phyloP scores from a whole-genome alignment of 257 asterid species.

The Jacaranda copaia region DNA sequence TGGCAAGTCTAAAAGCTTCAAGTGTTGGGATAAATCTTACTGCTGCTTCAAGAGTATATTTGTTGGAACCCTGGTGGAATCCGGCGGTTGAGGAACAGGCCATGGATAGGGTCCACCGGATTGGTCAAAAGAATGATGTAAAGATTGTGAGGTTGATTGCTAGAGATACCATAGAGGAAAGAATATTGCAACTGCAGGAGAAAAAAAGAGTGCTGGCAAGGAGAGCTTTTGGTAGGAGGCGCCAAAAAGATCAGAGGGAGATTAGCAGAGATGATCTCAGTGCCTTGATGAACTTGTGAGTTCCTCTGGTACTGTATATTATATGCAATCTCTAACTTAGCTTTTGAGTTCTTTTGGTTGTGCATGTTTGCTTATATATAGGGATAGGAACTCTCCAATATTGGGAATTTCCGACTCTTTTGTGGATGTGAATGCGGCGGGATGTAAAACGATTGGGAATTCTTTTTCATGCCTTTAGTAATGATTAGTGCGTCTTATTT shows the following conservation, averaged over 20 bases:
- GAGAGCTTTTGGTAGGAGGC: constrained; percentile 66
- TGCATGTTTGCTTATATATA: background rate
- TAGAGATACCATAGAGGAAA: constrained; percentile 74
- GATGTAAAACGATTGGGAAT: background rate
- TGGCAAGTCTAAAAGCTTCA: constrained; percentile 86
- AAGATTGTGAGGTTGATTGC: constrained; percentile 83
- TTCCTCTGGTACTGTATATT: background rate
- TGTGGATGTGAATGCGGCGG: background rate
- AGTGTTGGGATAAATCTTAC: constrained; percentile 85
- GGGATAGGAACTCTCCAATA: background rate
- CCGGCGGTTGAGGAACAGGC: constrained; percentile 97
- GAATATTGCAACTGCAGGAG: constrained; percentile 79
- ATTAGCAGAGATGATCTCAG: constrained; percentile 68
- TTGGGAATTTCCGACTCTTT: background rate
- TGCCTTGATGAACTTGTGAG: constrained; percentile 70
- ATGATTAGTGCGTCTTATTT: no score
- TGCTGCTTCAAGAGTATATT: constrained; percentile 79
- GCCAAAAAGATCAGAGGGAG: constrained; percentile 58
- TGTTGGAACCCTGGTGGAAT: constrained; percentile 99
- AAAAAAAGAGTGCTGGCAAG: constrained; percentile 69
- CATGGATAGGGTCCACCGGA: constrained; percentile 93
- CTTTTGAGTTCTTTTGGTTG: constrained; percentile 2
- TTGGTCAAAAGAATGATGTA: constrained; percentile 81
- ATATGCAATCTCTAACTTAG: no score
- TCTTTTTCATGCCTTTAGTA: no score